Percentiles rank a stretch among this genome's conserved stretches.
Conservation (phyloP, 2,329 filamentous ascomycete species). For the Lojkania enalia region DNA sequence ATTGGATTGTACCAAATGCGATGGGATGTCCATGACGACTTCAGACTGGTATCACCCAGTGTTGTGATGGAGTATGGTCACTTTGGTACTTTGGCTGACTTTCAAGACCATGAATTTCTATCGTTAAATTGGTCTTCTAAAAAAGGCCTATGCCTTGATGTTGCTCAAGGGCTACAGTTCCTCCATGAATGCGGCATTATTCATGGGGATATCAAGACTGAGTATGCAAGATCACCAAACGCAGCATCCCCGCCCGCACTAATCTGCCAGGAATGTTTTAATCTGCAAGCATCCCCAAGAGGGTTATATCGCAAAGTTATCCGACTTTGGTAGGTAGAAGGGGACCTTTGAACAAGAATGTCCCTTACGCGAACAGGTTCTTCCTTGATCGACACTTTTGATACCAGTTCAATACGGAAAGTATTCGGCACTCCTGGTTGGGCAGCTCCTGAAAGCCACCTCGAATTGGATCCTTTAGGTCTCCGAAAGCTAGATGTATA, state of each 20-base stretch:
- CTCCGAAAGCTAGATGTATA: background rate
- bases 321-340: background rate
- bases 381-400: background rate
- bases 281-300: background rate
- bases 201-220: constrained; percentile 1
- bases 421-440: no score
- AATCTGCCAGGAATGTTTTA: background rate
- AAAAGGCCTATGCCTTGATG: background rate
- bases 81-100: constrained; percentile 1
- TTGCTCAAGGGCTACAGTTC: constrained; percentile 1
- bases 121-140: background rate
- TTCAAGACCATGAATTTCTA: background rate
- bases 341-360: no score
- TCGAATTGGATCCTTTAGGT: background rate
- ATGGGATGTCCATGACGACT: background rate
- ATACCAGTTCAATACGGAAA: no score
- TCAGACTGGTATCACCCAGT: background rate
- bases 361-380: no score
- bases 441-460: no score
- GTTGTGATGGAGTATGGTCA: background rate
- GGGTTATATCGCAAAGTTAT: background rate
- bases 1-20: background rate
- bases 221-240: background rate
- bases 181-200: constrained; percentile 1
- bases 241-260: background rate